Evolutionary conservation across 2,329 filamentous ascomycete genomes (phyloP).

Genomic region (Sporothrix mexicana): DNA sequence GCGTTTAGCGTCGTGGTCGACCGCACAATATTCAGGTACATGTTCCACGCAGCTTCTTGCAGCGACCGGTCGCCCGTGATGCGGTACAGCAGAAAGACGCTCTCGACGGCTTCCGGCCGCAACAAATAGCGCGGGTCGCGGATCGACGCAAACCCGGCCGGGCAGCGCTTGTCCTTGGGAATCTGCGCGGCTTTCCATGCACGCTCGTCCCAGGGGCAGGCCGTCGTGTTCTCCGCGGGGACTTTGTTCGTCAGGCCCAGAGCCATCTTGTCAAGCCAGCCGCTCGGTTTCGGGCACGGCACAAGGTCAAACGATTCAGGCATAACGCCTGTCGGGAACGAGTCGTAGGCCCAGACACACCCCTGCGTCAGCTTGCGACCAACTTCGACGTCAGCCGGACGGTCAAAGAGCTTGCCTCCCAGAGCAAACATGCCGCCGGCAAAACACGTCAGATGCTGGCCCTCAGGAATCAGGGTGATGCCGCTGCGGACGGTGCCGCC

Average conservation of each 20-base stretch:
- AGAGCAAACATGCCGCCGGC: constrained; percentile 57
- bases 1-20: constrained; percentile 53
- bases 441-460: constrained; percentile 55
- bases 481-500: not conserved
- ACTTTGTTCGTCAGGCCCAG: constrained; percentile 35
- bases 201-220: constrained; percentile 47
- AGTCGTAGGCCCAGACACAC: constrained; percentile 64
- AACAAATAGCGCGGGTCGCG: constrained; percentile 55
- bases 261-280: constrained; percentile 24
- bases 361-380: constrained; percentile 57
- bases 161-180: constrained; percentile 36
- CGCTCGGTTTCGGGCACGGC: constrained; percentile 46
- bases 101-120: constrained; percentile 76
- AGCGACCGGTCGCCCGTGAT: constrained; percentile 75
- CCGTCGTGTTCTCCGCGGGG: not conserved
- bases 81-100: constrained; percentile 78
- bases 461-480: constrained; percentile 44
- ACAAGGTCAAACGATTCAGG: constrained; percentile 59
- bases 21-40: constrained; percentile 73
- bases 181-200: constrained; percentile 42
- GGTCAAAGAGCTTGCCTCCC: constrained; percentile 53
- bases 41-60: constrained; percentile 77
- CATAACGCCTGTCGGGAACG: constrained; percentile 63
- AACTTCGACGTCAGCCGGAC: constrained; percentile 53
- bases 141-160: constrained; percentile 41